Evolutionary conservation across 1,139 yeast genomes (phyloP).

Genomic region (Scheffersomyces illinoinensis): DNA sequence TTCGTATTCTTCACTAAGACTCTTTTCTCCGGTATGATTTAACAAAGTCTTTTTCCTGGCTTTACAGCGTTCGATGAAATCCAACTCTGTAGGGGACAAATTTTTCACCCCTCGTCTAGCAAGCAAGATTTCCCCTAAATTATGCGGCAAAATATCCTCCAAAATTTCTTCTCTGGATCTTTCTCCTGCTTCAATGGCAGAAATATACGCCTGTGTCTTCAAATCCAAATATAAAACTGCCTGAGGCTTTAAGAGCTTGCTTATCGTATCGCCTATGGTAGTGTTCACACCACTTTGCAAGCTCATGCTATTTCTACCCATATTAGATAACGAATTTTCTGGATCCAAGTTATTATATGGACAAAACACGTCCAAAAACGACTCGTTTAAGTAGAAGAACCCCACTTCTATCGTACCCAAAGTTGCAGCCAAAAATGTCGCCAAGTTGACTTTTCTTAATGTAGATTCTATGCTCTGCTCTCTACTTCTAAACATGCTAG

Average conservation of each 20-base stretch:
- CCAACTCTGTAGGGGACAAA: conserved; percentile 68
- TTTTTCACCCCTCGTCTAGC: conserved; percentile 40
- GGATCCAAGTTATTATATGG: conserved; percentile 55
- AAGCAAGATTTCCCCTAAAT: conserved; percentile 58
- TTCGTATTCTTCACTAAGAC: conserved; percentile 60
- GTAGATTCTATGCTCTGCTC: conserved; percentile 71
- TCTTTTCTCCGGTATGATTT: conserved; percentile 41
- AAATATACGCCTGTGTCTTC: conserved; percentile 92
- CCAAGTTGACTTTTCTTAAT: conserved; percentile 78
- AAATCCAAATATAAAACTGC: conserved; percentile 79
- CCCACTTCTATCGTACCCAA: conserved; percentile 86
- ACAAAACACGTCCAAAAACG: conserved; percentile 81
- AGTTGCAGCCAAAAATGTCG: conserved; percentile 84
- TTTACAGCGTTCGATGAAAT: conserved; percentile 69
- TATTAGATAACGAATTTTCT: conserved; percentile 39
- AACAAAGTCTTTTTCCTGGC: conserved; percentile 65
- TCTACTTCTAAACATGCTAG: conserved; percentile 55
- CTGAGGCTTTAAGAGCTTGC: conserved; percentile 74
- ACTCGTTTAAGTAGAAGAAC: conserved; percentile 79
- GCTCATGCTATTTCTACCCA: conserved; percentile 35
- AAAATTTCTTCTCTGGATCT: conserved; percentile 67
- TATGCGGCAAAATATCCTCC: conserved; percentile 73
- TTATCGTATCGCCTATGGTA: conserved; percentile 45
- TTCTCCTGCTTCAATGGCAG: conserved; percentile 78
- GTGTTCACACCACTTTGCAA: conserved; percentile 40